Conservation (phyloP, 176 grass and related monocot genomes). For the Themeda triandra region DNA sequence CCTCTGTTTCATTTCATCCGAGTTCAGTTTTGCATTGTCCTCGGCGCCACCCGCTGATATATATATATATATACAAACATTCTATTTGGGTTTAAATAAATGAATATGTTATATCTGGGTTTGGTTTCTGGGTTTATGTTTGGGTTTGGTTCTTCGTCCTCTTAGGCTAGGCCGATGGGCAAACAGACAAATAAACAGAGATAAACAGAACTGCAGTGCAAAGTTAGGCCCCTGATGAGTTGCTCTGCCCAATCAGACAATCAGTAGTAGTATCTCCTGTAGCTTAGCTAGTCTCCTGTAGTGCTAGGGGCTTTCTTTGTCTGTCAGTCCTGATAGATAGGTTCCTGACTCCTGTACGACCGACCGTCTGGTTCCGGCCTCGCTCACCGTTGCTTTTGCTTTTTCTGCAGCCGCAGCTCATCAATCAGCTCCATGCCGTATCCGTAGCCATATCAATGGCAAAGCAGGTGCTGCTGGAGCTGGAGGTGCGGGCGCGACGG, state of each 20-base stretch:
- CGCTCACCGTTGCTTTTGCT: background rate
- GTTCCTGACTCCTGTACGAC: background rate
- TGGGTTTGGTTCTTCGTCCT: no score
- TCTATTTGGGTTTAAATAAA: no score
- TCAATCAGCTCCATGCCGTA: conserved; percentile 32
- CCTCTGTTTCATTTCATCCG: no score
- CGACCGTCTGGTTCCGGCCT: background rate
- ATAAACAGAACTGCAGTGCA: no score
- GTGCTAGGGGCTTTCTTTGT: background rate
- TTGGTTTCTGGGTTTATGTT: no score
- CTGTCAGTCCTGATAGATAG: background rate
- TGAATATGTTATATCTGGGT: no score
- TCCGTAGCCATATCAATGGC: background rate
- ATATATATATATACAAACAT: background rate
- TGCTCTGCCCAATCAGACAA: no score
- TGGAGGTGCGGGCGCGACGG: background rate
- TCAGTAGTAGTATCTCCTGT: no score
- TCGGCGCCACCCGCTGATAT: no score
- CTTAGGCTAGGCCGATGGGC: no score
- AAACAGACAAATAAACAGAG: no score
- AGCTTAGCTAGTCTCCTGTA: background rate
- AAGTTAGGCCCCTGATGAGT: no score
- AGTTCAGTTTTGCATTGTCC: background rate
- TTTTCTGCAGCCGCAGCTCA: background rate
- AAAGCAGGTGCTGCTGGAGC: background rate